Conservation (phyloP, 768 basidiomycete genomes). For the Floccularia luteovirens region DNA sequence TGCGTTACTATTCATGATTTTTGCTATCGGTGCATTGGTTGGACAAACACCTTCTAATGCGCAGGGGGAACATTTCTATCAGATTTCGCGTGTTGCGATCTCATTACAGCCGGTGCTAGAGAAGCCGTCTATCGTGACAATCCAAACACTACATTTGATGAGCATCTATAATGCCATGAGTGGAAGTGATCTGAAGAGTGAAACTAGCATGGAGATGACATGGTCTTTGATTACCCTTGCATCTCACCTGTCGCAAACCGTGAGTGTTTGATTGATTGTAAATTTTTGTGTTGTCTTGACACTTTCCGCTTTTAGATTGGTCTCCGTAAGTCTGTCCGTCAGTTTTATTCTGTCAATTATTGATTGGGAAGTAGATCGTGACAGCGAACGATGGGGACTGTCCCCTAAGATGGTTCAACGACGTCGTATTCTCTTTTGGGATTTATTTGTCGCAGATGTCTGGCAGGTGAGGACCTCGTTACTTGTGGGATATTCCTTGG, state of each 20-base stretch:
- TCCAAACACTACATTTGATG: constrained; percentile 62
- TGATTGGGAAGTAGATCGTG: constrained; percentile 39
- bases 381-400: constrained; percentile 59
- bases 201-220: constrained; percentile 68
- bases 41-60: constrained; percentile 21
- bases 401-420: constrained; percentile 54
- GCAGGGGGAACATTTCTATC: constrained; percentile 58
- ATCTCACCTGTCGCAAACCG: constrained; percentile 57
- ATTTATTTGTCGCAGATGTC: constrained; percentile 63
- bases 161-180: constrained; percentile 69
- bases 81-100: constrained; percentile 59
- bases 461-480: constrained; percentile 46
- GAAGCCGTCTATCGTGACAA: constrained; percentile 63
- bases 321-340: constrained; percentile 42
- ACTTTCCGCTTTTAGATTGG: constrained; percentile 39
- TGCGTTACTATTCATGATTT: constrained; percentile 45
- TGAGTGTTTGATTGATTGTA: constrained; percentile 22
- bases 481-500: not conserved
- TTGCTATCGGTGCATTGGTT: constrained; percentile 49
- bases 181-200: constrained; percentile 49
- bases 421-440: constrained; percentile 70
- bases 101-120: constrained; percentile 62
- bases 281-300: not conserved
- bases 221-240: constrained; percentile 64
- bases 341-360: not conserved